phyloP scores from a whole-genome alignment of 2,329 filamentous ascomycete genomes.

The Verticillium isaacii region DNA sequence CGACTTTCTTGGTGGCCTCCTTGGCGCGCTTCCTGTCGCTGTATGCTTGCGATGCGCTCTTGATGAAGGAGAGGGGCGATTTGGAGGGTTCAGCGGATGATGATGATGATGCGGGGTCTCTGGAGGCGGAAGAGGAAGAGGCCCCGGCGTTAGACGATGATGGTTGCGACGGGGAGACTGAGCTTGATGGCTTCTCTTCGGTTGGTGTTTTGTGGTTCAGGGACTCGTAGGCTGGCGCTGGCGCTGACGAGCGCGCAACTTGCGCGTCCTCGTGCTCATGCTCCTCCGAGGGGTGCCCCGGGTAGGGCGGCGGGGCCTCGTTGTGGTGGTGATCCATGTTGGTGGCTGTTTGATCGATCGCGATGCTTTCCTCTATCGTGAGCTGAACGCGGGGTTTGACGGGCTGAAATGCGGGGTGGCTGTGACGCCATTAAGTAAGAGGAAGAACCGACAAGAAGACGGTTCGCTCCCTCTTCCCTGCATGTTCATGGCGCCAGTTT shows the following conservation, averaged over 20 bases:
- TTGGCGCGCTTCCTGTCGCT: conserved; percentile 4
- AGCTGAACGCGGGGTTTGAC: background rate
- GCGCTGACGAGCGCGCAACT: background rate
- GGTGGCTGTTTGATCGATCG: background rate
- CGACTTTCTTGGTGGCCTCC: conserved; percentile 8
- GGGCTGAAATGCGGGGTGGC: background rate
- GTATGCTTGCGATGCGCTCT: background rate
- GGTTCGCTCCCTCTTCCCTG: background rate
- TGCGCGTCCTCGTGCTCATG: background rate
- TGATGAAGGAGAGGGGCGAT: background rate
- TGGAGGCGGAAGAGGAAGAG: background rate
- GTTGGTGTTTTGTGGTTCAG: background rate
- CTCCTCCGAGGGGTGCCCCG: background rate
- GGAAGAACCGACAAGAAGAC: background rate
- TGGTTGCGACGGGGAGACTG: background rate
- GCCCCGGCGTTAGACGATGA: background rate
- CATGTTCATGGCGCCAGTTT: background rate
- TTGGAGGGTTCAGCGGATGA: background rate
- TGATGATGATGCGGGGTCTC: background rate
- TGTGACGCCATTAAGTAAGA: background rate
- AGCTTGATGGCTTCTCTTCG: background rate
- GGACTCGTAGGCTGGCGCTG: background rate
- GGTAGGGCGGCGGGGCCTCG: background rate
- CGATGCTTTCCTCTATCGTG: background rate
- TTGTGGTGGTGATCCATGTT: background rate